Evolutionary conservation across 805 yeast genomes (phyloP).

Genomic region (Candida maesae): DNA sequence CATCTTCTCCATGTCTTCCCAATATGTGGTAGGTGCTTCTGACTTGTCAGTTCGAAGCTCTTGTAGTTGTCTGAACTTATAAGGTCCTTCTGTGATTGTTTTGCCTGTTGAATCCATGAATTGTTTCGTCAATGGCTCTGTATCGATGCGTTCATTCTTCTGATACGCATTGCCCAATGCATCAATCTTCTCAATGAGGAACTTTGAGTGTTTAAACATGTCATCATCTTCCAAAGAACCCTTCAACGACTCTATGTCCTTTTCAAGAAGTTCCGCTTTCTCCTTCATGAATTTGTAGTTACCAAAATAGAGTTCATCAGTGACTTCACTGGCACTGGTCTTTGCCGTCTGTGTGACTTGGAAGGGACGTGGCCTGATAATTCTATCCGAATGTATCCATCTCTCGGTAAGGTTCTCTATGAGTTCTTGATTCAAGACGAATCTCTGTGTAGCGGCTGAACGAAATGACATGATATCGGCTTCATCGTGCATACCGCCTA

Average conservation of each 20-base stretch:
- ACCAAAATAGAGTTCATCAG: constrained; percentile 26
- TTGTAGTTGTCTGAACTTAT: constrained; percentile 14
- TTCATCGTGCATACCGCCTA: constrained; percentile 41
- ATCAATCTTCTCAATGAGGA: constrained; percentile 9
- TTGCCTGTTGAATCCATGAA: constrained; percentile 9
- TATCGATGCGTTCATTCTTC: constrained; percentile 2
- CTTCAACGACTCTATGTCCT: constrained; percentile 17
- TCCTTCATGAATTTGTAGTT: constrained; percentile 22
- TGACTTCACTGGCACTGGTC: constrained; percentile 11
- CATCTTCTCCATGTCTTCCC: constrained; percentile 21
- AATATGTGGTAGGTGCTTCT: constrained; percentile 25
- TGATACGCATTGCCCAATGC: constrained; percentile 12
- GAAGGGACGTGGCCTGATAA: constrained; percentile 38
- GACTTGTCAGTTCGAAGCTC: constrained; percentile 14
- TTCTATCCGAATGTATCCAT: constrained; percentile 41
- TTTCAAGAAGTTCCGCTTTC: constrained; percentile 17
- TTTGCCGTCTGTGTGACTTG: constrained; percentile 19
- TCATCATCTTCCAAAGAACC: constrained; percentile 2
- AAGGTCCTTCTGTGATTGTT: constrained; percentile 3
- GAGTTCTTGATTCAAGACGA: constrained; percentile 44
- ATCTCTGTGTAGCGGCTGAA: constrained; percentile 41
- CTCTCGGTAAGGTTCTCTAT: constrained; percentile 46
- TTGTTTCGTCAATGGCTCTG: constrained; percentile 3
- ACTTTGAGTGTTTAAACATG: constrained; percentile 4
- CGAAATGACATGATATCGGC: constrained; percentile 50